Conservation (phyloP, 2,329 filamentous ascomycete species). For the Fusarium beomiforme region DNA sequence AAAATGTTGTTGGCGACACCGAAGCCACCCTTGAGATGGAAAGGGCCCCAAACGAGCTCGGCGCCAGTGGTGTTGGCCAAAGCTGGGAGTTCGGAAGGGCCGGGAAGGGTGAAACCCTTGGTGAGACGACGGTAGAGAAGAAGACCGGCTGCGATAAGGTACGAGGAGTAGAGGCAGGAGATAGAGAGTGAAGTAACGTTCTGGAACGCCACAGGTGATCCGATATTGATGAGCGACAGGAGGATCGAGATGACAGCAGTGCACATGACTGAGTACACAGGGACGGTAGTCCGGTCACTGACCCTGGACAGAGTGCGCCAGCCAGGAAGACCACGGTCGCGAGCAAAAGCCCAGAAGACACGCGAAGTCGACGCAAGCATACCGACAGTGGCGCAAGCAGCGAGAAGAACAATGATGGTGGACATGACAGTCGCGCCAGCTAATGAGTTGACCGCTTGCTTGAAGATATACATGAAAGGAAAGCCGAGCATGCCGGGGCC, state of each 20-base stretch:
- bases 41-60: constrained; percentile 62
- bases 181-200: constrained; percentile 47
- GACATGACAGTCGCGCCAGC: constrained; percentile 62
- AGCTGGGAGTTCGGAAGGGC: constrained; percentile 37
- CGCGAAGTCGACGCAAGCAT: constrained; percentile 67
- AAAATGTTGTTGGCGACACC: constrained; percentile 65
- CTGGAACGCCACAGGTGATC: constrained; percentile 44
- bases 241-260: constrained; percentile 44
- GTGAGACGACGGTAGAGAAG: constrained; percentile 46
- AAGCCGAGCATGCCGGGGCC: constrained; percentile 56
- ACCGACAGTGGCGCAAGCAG: constrained; percentile 60
- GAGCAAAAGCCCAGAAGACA: constrained; percentile 64
- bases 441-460: constrained; percentile 58
- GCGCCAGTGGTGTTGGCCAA: constrained; percentile 44
- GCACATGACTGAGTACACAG: constrained; percentile 41
- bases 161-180: constrained; percentile 45
- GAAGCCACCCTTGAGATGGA: constrained; percentile 60
- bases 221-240: constrained; percentile 48
- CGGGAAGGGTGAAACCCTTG: constrained; percentile 41
- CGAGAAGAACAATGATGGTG: constrained; percentile 58
- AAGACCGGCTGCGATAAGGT: constrained; percentile 42
- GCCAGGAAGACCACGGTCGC: constrained; percentile 47
- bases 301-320: constrained; percentile 44
- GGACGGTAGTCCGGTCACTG: constrained; percentile 42
- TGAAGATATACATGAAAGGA: constrained; percentile 69